These are phyloP conservation scores for Cicer pinnatifidum DNA, from an alignment of 306 rosid genomes.

Conservation along the genomic window DNA sequence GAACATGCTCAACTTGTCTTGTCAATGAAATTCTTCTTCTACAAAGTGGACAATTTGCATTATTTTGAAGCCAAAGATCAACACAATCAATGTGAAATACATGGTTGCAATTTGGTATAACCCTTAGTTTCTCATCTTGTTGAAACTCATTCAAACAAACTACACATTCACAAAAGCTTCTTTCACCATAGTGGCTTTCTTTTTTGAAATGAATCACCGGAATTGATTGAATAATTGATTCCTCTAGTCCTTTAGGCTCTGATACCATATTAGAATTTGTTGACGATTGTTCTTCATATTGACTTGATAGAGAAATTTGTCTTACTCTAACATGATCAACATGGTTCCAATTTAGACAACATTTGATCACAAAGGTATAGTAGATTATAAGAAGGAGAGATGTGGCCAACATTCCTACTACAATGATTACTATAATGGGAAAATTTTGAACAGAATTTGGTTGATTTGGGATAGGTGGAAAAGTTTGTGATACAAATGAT, in stretches of 20 bases:
- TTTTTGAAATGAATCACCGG: slow-evolving; percentile 62
- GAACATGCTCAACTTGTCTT: slow-evolving; percentile 31
- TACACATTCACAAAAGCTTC: slow-evolving; percentile 55
- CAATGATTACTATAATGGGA: slow-evolving; percentile 60
- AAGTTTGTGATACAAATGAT: slow-evolving; percentile 22
- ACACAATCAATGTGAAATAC: slow-evolving; percentile 84
- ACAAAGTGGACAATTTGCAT: slow-evolving; percentile 82
- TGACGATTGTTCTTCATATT: slow-evolving; percentile 40
- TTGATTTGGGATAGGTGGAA: slow-evolving; percentile 42
- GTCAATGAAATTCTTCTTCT: slow-evolving; percentile 59
- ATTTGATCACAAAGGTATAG: slow-evolving; percentile 76
- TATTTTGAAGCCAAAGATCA: slow-evolving; percentile 81
- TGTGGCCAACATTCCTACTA: slow-evolving; percentile 66
- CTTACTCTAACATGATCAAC: slow-evolving; percentile 53
- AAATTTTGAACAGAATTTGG: slow-evolving; percentile 45
- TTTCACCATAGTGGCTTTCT: slow-evolving; percentile 9
- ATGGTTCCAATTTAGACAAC: slow-evolving; percentile 70
- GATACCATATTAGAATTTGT: background rate
- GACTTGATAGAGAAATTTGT: slow-evolving; percentile 53
- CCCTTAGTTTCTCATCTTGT: slow-evolving; percentile 66
- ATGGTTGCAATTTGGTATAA: slow-evolving; percentile 74
- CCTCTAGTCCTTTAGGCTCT: slow-evolving; percentile 60
- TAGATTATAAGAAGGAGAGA: slow-evolving; percentile 66
- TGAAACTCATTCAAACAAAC: slow-evolving; percentile 78
- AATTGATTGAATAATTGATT: slow-evolving; percentile 62